phyloP scores from a whole-genome alignment of 352 stramenopile genomes.

The Pythium rishiriense region DNA sequence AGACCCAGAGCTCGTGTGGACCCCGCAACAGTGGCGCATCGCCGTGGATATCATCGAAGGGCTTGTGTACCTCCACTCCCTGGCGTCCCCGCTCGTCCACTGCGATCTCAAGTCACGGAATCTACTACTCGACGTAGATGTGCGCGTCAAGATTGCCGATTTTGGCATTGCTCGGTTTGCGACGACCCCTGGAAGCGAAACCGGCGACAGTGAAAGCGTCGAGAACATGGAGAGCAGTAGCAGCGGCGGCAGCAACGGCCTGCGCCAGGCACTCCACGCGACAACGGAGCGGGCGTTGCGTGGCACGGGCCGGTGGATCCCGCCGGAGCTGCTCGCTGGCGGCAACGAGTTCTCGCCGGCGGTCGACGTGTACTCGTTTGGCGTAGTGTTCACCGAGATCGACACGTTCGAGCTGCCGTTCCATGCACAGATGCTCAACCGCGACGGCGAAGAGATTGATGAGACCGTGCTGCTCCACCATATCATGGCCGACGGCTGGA shows the following conservation, averaged over 20 bases:
- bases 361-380: conserved; percentile 63
- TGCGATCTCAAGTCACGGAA: conserved; percentile 75
- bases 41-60: conserved; percentile 62
- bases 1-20: conserved; percentile 13
- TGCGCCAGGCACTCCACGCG: neutral
- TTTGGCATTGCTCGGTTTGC: conserved; percentile 57
- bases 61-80: conserved; percentile 67
- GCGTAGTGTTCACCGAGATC: conserved; percentile 57
- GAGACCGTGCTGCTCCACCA: conserved; percentile 52
- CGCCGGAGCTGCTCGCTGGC: conserved; percentile 62
- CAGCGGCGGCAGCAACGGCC: neutral
- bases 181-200: neutral
- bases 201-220: conserved; percentile 21
- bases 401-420: conserved; percentile 56
- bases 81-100: conserved; percentile 55
- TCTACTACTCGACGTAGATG: conserved; percentile 55
- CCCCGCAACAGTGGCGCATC: conserved; percentile 30
- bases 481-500: conserved; percentile 52
- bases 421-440: conserved; percentile 27
- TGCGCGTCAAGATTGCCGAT: conserved; percentile 65
- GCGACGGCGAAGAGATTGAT: conserved; percentile 31
- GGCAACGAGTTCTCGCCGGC: conserved; percentile 44
- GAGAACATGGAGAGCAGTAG: conserved; percentile 13
- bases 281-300: conserved; percentile 37
- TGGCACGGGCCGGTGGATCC: conserved; percentile 65